phyloP scores from a whole-genome alignment of 2,329 filamentous ascomycete genomes.

The Colletotrichum plurivorum region DNA sequence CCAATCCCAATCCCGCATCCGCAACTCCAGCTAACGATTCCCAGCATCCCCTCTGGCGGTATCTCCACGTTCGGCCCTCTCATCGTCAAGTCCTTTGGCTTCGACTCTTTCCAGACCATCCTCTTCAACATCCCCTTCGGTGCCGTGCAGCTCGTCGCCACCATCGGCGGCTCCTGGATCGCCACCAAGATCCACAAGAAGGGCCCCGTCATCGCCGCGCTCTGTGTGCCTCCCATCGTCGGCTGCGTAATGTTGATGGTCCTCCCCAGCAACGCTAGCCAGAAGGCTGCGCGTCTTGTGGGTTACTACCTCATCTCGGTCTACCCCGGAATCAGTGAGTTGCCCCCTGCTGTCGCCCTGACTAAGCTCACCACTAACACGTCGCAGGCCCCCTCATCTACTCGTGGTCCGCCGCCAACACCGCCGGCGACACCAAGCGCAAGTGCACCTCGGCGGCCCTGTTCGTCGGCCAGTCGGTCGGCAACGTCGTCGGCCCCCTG shows the following conservation, averaged over 20 bases:
- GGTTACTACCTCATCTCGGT: conserved; percentile 74
- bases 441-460: conserved; percentile 72
- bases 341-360: not conserved
- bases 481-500: conserved; percentile 76
- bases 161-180: conserved; percentile 69
- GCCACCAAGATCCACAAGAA: conserved; percentile 70
- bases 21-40: not conserved
- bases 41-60: conserved; percentile 66
- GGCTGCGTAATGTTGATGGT: conserved; percentile 69
- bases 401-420: conserved; percentile 70
- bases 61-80: conserved; percentile 72
- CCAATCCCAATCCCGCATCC: no score
- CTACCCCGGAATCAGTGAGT: conserved; percentile 62
- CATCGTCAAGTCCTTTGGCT: conserved; percentile 72
- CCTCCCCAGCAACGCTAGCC: conserved; percentile 58
- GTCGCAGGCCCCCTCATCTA: conserved; percentile 66
- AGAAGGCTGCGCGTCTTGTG: conserved; percentile 65
- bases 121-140: conserved; percentile 75
- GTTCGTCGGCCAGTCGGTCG: conserved; percentile 73
- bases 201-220: conserved; percentile 65
- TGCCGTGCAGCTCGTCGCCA: conserved; percentile 71
- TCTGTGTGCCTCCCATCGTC: conserved; percentile 70
- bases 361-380: not conserved
- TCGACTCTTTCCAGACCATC: conserved; percentile 68
- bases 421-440: conserved; percentile 76